phyloP scores from a whole-genome alignment of 75 land plant species.

The Picea glauca region DNA sequence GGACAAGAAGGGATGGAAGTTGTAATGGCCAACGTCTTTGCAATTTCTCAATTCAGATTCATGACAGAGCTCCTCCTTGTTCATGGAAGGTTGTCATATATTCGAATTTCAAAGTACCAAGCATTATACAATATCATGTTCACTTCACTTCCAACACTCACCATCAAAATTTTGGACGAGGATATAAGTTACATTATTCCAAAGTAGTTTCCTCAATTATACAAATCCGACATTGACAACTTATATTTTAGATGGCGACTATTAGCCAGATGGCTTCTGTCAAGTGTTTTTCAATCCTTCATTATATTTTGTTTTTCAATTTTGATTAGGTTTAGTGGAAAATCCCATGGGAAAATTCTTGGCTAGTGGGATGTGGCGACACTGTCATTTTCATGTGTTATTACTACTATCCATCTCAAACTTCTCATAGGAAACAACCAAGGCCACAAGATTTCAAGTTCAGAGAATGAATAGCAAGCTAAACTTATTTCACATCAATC shows the following conservation, averaged over 20 bases:
- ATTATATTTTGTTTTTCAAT: too few relatives aligned
- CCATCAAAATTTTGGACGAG: conserved; percentile 48
- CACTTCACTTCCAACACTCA: conserved; percentile 46
- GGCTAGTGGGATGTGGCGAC: too few relatives aligned
- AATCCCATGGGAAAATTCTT: too few relatives aligned
- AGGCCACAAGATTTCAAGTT: too few relatives aligned
- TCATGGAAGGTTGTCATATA: conserved; percentile 47
- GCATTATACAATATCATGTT: conserved; percentile 46
- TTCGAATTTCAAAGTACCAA: conserved; percentile 49
- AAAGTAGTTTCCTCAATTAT: conserved; percentile 36
- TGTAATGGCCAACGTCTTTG: conserved; percentile 56
- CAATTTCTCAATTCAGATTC: conserved; percentile 47
- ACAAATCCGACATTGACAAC: conserved; percentile 47
- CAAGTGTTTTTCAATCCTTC: too few relatives aligned
- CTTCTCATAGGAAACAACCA: neutral
- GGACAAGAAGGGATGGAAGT: conserved; percentile 61
- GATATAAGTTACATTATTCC: conserved; percentile 34
- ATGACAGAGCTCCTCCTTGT: conserved; percentile 48
- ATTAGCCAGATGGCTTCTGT: conserved; percentile 31
- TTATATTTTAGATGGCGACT: conserved; percentile 44
- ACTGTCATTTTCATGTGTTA: too few relatives aligned
- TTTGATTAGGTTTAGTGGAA: too few relatives aligned
- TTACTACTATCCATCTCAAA: too few relatives aligned
- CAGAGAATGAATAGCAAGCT: too few relatives aligned
- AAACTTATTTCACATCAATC: too few relatives aligned